Percentiles rank a stretch among this genome's conserved stretches.
Evolutionary conservation across 495 filamentous ascomycete genomes (phyloP).

Genomic region (Aspergillus homomorphus): DNA sequence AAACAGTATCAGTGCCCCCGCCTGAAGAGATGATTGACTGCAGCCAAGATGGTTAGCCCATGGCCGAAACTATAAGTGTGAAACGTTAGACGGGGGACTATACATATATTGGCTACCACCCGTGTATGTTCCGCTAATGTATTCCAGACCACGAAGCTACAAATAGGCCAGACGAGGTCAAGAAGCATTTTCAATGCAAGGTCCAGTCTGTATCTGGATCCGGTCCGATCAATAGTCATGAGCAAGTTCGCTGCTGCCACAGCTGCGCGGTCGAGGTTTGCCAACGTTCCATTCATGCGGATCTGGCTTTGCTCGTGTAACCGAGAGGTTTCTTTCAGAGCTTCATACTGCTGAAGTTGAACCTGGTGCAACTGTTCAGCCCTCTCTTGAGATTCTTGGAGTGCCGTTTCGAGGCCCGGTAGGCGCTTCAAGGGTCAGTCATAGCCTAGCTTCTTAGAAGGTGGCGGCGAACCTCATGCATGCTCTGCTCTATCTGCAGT

Average conservation of each 20-base stretch:
- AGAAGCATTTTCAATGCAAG: constrained; percentile 23
- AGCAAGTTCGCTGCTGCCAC: constrained; percentile 41
- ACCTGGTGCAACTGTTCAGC: constrained; percentile 35
- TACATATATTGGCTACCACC: too few relatives aligned
- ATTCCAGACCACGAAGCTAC: constrained; percentile 21
- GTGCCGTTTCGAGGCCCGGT: constrained; percentile 30
- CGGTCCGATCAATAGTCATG: constrained; percentile 38
- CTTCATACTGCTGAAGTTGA: constrained; percentile 39
- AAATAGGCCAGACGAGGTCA: constrained; percentile 26
- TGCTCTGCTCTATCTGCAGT: constrained; percentile 30
- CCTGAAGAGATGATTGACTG: background rate
- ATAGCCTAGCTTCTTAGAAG: background rate
- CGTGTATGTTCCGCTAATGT: background rate
- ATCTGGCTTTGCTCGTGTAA: constrained; percentile 33
- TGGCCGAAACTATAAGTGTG: constrained; percentile 5
- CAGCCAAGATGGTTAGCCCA: background rate
- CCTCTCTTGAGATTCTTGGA: constrained; percentile 34
- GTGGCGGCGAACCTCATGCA: constrained; percentile 32
- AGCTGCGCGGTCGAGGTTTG: constrained; percentile 38
- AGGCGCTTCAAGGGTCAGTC: constrained; percentile 36
- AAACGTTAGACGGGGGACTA: too few relatives aligned
- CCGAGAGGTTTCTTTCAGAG: constrained; percentile 29
- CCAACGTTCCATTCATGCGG: constrained; percentile 35
- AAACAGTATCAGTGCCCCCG: background rate
- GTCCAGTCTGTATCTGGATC: constrained; percentile 30